Evolutionary conservation across 345 rosid species (phyloP).

Genomic region (Gossypioides kirkii): DNA sequence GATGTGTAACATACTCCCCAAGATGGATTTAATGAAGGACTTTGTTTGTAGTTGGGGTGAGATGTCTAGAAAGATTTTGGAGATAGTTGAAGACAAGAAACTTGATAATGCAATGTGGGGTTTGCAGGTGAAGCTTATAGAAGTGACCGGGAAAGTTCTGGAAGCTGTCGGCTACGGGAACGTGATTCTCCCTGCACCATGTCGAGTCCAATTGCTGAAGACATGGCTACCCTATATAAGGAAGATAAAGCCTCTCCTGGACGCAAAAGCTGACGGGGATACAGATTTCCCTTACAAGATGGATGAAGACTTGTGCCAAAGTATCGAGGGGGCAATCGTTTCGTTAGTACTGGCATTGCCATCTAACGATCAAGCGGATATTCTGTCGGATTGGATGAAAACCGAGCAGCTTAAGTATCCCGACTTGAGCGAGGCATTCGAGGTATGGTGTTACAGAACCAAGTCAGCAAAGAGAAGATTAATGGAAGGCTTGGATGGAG

Average conservation of each 20-base stretch:
- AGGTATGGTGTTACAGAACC: constrained; percentile 90
- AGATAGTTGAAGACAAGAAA: constrained; percentile 46
- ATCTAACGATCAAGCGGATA: constrained; percentile 80
- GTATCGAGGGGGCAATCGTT: constrained; percentile 72
- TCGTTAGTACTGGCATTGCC: constrained; percentile 72
- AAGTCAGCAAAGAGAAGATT: constrained; percentile 94
- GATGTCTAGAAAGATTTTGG: constrained; percentile 46
- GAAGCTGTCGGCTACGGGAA: constrained; percentile 90
- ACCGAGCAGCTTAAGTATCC: constrained; percentile 62
- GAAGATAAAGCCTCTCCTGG: constrained; percentile 67
- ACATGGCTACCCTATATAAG: constrained; percentile 85
- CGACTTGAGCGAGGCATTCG: constrained; percentile 90
- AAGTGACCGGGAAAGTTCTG: constrained; percentile 72
- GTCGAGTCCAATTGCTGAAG: constrained; percentile 51
- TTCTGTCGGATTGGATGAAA: constrained; percentile 83
- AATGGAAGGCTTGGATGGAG: constrained; percentile 47
- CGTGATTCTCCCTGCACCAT: constrained; percentile 60
- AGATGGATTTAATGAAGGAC: constrained; percentile 77
- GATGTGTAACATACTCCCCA: constrained; percentile 70
- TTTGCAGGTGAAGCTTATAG: constrained; percentile 65
- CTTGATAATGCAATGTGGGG: constrained; percentile 58
- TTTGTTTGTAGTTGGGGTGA: constrained; percentile 67
- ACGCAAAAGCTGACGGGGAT: constrained; percentile 39
- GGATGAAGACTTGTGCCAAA: constrained; percentile 76
- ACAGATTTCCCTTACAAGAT: constrained; percentile 47